Conservation (phyloP, 441 rosid genomes). For the Lepidium campestre region DNA sequence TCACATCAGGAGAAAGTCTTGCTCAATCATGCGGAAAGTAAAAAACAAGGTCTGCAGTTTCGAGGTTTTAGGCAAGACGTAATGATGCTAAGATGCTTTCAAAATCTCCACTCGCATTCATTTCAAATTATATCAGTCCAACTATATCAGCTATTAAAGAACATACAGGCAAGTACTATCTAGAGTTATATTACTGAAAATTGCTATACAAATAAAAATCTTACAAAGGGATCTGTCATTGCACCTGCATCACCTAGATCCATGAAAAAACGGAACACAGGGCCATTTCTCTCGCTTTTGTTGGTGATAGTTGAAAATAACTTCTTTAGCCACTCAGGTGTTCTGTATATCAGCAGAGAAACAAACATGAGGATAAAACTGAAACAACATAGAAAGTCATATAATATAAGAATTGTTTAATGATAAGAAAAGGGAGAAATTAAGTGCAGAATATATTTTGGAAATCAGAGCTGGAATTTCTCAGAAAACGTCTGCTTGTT, state of each 20-base stretch:
- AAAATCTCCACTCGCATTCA: not conserved
- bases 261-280: constrained; percentile 88
- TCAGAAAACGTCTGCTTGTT: not conserved
- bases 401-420: not conserved
- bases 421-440: not conserved
- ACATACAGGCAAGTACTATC: not conserved
- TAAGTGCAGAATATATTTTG: not conserved
- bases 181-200: not conserved
- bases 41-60: not conserved
- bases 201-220: not conserved
- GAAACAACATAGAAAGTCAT: not conserved
- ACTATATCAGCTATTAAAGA: not conserved
- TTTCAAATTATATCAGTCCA: not conserved
- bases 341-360: constrained; percentile 36
- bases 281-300: constrained; percentile 74
- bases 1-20: not conserved
- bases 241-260: constrained; percentile 97
- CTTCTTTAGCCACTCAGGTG: constrained; percentile 94
- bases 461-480: not conserved
- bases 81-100: not conserved
- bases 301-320: constrained; percentile 67
- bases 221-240: constrained; percentile 15
- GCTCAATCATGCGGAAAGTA: not conserved
- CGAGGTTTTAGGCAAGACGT: not conserved
- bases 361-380: not conserved